Percentiles rank a stretch among this genome's conserved stretches.
Conservation (phyloP, 768 basidiomycete species). For the Kwoniella sp. region DNA sequence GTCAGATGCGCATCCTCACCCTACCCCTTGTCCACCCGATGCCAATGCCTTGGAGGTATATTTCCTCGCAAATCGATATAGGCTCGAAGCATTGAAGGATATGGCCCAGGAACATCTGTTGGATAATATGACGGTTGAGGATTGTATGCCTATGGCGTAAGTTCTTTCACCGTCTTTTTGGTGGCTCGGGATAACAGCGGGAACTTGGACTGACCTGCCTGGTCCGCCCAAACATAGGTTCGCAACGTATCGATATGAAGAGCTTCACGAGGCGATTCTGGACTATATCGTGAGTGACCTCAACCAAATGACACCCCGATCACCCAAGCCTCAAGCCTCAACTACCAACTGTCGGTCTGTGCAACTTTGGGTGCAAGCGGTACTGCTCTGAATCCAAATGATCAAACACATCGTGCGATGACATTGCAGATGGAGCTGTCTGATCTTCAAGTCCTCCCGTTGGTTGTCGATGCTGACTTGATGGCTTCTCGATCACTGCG, state of each 20-base stretch:
- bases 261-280: constrained; percentile 52
- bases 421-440: too few species aligned
- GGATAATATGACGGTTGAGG: constrained; percentile 66
- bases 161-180: constrained; percentile 49
- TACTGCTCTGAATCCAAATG: too few species aligned
- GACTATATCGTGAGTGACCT: constrained; percentile 67
- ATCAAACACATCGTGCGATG: too few species aligned
- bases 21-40: constrained; percentile 64
- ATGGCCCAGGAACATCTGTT: constrained; percentile 75
- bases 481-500: too few species aligned
- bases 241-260: constrained; percentile 25
- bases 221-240: constrained; percentile 3
- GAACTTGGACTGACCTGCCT: constrained; percentile 62
- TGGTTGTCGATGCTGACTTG: too few species aligned
- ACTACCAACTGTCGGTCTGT: too few species aligned
- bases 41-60: constrained; percentile 76
- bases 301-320: background rate
- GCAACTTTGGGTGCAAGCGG: too few species aligned
- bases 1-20: constrained; percentile 72
- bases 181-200: constrained; percentile 33
- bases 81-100: constrained; percentile 66
- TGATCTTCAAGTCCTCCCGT: background rate
- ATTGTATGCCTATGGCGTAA: constrained; percentile 69
- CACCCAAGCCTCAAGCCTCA: too few species aligned
- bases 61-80: constrained; percentile 74